These are phyloP conservation scores for Macrophomina phaseolina DNA, from an alignment of 2,329 filamentous ascomycete genomes.

Conservation along the genomic window DNA sequence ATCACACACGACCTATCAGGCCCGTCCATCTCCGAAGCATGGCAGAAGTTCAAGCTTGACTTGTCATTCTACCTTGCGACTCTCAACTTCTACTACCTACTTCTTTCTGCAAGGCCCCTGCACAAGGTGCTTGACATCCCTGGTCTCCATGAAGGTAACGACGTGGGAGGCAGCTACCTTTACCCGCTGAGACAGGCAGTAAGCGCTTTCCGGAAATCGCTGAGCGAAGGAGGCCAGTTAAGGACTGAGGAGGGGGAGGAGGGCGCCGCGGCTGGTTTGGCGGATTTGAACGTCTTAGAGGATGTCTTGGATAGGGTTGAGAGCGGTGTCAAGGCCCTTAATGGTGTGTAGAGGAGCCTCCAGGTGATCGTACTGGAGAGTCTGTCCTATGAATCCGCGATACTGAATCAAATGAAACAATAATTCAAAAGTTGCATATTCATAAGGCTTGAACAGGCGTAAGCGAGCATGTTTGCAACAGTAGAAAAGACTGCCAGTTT, in stretches of 20 bases:
- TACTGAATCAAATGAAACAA: too few species aligned
- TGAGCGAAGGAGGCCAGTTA: conserved; percentile 44
- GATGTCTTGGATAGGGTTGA: conserved; percentile 40
- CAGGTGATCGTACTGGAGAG: too few species aligned
- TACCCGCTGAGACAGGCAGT: conserved; percentile 49
- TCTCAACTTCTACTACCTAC: conserved; percentile 64
- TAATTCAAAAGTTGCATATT: too few species aligned
- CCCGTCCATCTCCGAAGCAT: conserved; percentile 38
- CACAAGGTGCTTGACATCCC: conserved; percentile 54
- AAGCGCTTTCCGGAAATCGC: conserved; percentile 43
- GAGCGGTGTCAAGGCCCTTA: conserved; percentile 28
- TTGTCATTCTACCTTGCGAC: conserved; percentile 61
- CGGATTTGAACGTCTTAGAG: conserved; percentile 42
- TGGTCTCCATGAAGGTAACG: conserved; percentile 47
- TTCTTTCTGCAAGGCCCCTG: conserved; percentile 57
- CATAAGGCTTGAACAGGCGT: too few species aligned
- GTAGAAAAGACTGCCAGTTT: too few species aligned
- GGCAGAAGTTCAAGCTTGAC: conserved; percentile 57
- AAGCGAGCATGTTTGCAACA: too few species aligned
- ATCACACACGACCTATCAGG: conserved; percentile 50
- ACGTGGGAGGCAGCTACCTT: conserved; percentile 51
- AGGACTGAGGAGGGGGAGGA: conserved; percentile 40
- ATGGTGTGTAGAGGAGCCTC: conserved; percentile 5
- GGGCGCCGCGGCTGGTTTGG: conserved; percentile 41
- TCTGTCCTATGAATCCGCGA: too few species aligned